Conservation (phyloP, 805 yeast species). For the Candida dajiaensis region DNA sequence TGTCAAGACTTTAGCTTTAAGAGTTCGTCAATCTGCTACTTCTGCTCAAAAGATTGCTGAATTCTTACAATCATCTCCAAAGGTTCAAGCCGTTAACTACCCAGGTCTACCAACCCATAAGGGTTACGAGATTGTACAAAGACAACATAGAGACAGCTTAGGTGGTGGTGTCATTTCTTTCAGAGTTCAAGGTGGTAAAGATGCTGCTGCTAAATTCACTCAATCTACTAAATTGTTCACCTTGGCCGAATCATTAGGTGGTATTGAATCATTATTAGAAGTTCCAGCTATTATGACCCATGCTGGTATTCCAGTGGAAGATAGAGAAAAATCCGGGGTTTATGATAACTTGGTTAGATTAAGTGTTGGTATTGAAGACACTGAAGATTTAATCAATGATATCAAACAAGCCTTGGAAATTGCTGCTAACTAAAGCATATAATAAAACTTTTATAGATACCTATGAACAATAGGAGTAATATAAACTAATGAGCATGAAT, state of each 20-base stretch:
- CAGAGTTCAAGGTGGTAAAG: constrained; percentile 78
- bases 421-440: constrained; percentile 8
- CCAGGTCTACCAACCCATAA: constrained; percentile 72
- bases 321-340: constrained; percentile 76
- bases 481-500: not conserved
- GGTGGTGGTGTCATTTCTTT: constrained; percentile 93
- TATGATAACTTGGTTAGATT: constrained; percentile 77
- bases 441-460: too few species aligned
- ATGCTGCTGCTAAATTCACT: constrained; percentile 68
- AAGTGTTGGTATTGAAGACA: constrained; percentile 83
- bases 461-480: not conserved
- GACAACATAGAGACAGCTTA: constrained; percentile 76
- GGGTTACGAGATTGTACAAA: constrained; percentile 54
- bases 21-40: constrained; percentile 63
- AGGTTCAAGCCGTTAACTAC: constrained; percentile 68
- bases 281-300: constrained; percentile 92
- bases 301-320: constrained; percentile 78
- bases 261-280: constrained; percentile 79
- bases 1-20: constrained; percentile 76
- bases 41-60: constrained; percentile 69
- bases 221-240: constrained; percentile 72
- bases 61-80: constrained; percentile 43
- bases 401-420: constrained; percentile 56
- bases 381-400: constrained; percentile 69
- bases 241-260: constrained; percentile 87